Percentiles rank a stretch among this genome's conserved stretches.
phyloP scores from a whole-genome alignment of 805 yeast genomes.

The Wickerhamiella lipophila region DNA sequence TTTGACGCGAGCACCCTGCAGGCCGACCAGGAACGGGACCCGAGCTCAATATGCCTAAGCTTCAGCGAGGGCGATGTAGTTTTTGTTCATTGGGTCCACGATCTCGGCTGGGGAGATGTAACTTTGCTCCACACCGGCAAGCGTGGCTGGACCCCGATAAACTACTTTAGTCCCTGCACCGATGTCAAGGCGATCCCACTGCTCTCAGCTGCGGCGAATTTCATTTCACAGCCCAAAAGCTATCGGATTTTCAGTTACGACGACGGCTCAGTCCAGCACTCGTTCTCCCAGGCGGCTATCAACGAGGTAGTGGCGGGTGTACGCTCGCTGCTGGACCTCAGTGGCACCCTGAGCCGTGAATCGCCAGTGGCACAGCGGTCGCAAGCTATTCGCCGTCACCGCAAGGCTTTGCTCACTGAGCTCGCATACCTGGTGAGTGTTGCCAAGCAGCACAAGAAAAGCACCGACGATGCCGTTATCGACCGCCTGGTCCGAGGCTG shows the following conservation, averaged over 20 bases:
- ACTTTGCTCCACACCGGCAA: constrained; percentile 28
- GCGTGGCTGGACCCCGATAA: constrained; percentile 35
- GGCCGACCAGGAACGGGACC: constrained; percentile 23
- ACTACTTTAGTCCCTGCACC: constrained; percentile 30
- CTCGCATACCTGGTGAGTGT: constrained; percentile 30
- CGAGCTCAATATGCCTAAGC: constrained; percentile 26
- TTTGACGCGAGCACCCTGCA: constrained; percentile 25
- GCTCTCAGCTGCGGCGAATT: constrained; percentile 28
- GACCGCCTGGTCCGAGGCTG: constrained; percentile 27
- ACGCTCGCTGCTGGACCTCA: constrained; percentile 27
- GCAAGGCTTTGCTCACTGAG: constrained; percentile 31
- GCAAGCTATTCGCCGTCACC: constrained; percentile 25
- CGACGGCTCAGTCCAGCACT: constrained; percentile 16
- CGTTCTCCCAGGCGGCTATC: constrained; percentile 29
- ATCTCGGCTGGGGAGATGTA: constrained; percentile 36
- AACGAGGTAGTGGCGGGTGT: constrained; percentile 31
- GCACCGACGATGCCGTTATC: constrained; percentile 24
- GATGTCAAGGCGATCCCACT: constrained; percentile 29
- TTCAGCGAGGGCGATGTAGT: constrained; percentile 30
- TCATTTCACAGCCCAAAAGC: constrained; percentile 27
- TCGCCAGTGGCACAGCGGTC: constrained; percentile 24
- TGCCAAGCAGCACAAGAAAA: constrained; percentile 27
- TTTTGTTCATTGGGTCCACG: constrained; percentile 29
- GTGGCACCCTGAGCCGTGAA: constrained; percentile 28
- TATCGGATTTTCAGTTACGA: constrained; percentile 16